phyloP scores from a whole-genome alignment of 2,329 filamentous ascomycete species.

The Neonectria magnoliae region DNA sequence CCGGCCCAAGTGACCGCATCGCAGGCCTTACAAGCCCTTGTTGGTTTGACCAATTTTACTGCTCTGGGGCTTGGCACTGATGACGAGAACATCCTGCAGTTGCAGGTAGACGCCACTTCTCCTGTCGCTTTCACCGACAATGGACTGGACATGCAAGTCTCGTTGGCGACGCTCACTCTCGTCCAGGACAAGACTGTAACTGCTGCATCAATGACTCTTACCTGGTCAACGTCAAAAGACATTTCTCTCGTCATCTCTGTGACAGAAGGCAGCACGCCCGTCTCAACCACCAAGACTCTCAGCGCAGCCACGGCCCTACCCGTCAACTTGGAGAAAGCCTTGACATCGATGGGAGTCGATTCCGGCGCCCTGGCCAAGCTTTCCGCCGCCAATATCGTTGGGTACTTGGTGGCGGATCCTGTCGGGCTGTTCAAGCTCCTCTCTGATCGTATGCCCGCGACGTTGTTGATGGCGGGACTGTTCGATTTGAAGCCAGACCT shows the following conservation, averaged over 20 bases:
- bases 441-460: too few relatives aligned
- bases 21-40: neutral
- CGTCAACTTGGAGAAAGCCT: neutral
- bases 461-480: too few relatives aligned
- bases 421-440: neutral
- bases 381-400: neutral
- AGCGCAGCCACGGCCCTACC: neutral
- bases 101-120: too few relatives aligned
- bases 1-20: too few relatives aligned
- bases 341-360: neutral
- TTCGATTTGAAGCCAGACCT: too few relatives aligned
- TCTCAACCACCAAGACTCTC: neutral
- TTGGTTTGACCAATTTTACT: neutral
- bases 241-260: too few relatives aligned
- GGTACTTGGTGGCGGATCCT: neutral
- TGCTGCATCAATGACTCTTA: too few relatives aligned
- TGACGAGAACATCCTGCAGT: too few relatives aligned
- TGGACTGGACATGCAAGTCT: conserved; percentile 2
- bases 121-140: neutral
- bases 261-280: too few relatives aligned
- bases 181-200: neutral
- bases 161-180: neutral
- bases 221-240: too few relatives aligned
- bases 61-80: neutral
- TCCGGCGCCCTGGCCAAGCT: neutral